Conservation (phyloP, 1,284 basidiomycete species). For the Dichomitus squalens region DNA sequence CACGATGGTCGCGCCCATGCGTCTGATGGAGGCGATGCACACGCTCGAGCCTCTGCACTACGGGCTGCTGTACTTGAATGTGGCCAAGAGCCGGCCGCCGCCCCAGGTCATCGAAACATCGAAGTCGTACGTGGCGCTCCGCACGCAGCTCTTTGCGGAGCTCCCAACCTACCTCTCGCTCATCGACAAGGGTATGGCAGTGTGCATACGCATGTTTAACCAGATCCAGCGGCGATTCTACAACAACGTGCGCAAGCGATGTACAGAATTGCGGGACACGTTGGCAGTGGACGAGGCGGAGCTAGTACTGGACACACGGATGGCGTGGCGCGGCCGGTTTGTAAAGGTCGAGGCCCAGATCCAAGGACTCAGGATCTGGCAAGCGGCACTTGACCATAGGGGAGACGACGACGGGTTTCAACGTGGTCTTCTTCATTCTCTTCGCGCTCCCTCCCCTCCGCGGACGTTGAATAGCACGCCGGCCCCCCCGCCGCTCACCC, state of each 20-base stretch:
- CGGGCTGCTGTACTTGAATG: conserved; percentile 62
- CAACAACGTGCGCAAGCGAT: conserved; percentile 55
- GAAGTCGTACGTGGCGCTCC: conserved; percentile 71
- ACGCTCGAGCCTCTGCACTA: conserved; percentile 70
- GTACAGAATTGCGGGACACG: conserved; percentile 82
- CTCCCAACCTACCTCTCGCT: conserved; percentile 64
- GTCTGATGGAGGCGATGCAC: conserved; percentile 69
- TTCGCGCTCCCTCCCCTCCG: conserved; percentile 25
- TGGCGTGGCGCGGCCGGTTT: conserved; percentile 70
- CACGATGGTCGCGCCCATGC: conserved; percentile 60
- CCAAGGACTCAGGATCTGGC: conserved; percentile 43
- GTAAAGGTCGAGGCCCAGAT: conserved; percentile 58
- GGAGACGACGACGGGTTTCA: conserved; percentile 20
- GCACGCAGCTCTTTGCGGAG: conserved; percentile 67
- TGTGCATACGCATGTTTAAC: conserved; percentile 53
- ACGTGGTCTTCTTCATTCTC: conserved; percentile 20
- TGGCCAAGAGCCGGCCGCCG: conserved; percentile 64
- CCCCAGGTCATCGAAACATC: conserved; percentile 67
- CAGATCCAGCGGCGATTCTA: conserved; percentile 63
- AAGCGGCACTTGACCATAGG: conserved; percentile 13
- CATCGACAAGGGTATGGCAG: conserved; percentile 57
- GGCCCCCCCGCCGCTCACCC: conserved; percentile 33
- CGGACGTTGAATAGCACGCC: conserved; percentile 49
- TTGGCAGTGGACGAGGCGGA: conserved; percentile 73
- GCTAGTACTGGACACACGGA: conserved; percentile 63